Conservation (phyloP, 768 basidiomycete genomes). For the Xerocomellus dryophilus region DNA sequence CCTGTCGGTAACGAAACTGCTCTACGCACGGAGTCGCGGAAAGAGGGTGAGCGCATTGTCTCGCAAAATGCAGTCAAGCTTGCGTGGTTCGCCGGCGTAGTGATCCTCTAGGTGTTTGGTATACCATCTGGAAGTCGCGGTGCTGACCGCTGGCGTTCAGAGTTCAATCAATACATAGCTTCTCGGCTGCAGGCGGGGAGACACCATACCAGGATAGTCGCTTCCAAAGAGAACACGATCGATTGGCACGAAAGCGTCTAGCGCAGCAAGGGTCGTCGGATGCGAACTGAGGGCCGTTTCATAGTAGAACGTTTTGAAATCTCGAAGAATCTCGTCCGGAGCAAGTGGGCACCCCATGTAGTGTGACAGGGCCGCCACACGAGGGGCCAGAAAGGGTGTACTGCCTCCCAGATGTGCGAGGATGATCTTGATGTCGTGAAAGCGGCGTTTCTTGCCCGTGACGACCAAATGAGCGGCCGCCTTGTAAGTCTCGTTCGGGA, state of each 20-base stretch:
- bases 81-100: slow-evolving; percentile 39
- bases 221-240: slow-evolving; percentile 67
- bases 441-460: slow-evolving; percentile 64
- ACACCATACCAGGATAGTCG: slow-evolving; percentile 65
- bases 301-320: slow-evolving; percentile 71
- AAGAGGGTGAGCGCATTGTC: slow-evolving; percentile 54
- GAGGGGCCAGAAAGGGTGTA: slow-evolving; percentile 59
- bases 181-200: neutral
- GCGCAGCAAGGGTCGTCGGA: slow-evolving; percentile 47
- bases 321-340: slow-evolving; percentile 62
- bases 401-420: slow-evolving; percentile 76
- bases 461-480: slow-evolving; percentile 77
- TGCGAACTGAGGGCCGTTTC: slow-evolving; percentile 68
- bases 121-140: slow-evolving; percentile 58
- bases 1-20: neutral
- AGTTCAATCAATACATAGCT: neutral
- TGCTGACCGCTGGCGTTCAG: slow-evolving; percentile 50
- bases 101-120: slow-evolving; percentile 50
- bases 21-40: slow-evolving; percentile 30
- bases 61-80: slow-evolving; percentile 44
- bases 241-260: slow-evolving; percentile 47
- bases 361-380: slow-evolving; percentile 63
- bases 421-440: slow-evolving; percentile 57
- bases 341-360: slow-evolving; percentile 69
- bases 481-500: slow-evolving; percentile 80